Evolutionary conservation across 1,284 basidiomycete genomes (phyloP).

Genomic region (Trametes hirsuta): DNA sequence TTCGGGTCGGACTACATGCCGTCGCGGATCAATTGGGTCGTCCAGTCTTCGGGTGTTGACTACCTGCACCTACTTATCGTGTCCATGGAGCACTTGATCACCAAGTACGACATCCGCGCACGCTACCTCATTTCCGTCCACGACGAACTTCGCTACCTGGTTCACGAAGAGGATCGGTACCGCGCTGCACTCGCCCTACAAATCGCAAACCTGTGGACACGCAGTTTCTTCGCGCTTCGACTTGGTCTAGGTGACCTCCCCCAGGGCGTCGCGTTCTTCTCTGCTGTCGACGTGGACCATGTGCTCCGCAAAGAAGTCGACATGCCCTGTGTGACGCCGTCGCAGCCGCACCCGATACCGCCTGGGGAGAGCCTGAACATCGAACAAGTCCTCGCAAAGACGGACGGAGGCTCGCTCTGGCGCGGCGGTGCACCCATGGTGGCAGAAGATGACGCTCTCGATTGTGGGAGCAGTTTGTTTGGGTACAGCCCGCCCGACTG

Average conservation of each 20-base stretch:
- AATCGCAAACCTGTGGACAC: slow-evolving; percentile 96
- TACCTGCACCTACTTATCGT: slow-evolving; percentile 97
- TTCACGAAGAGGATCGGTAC: slow-evolving; percentile 86
- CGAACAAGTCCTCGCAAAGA: slow-evolving; percentile 62
- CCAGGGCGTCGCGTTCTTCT: slow-evolving; percentile 95
- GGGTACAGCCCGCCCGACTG: slow-evolving; percentile 60
- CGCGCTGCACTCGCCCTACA: slow-evolving; percentile 93
- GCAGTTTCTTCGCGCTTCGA: slow-evolving; percentile 89
- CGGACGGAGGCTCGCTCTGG: slow-evolving; percentile 66
- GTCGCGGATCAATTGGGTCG: slow-evolving; percentile 99
- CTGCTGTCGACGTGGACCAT: slow-evolving; percentile 92
- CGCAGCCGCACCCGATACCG: slow-evolving; percentile 82
- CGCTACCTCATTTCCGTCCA: slow-evolving; percentile 97
- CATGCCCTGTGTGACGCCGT: slow-evolving; percentile 95
- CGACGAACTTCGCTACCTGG: slow-evolving; percentile 95
- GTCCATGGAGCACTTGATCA: slow-evolving; percentile 89
- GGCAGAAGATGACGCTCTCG: slow-evolving; percentile 24
- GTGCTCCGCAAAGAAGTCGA: slow-evolving; percentile 96
- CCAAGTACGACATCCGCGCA: slow-evolving; percentile 84
- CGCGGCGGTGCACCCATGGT: slow-evolving; percentile 59
- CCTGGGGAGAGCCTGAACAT: slow-evolving; percentile 90
- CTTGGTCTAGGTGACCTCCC: slow-evolving; percentile 96
- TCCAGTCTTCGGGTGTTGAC: slow-evolving; percentile 98
- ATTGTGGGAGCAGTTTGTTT: slow-evolving; percentile 33
- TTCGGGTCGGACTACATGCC: slow-evolving; percentile 92